Percentiles rank a stretch among this genome's conserved stretches.
Evolutionary conservation across 1,139 yeast species (phyloP).

Genomic region (Pneumocystis jirovecii): DNA sequence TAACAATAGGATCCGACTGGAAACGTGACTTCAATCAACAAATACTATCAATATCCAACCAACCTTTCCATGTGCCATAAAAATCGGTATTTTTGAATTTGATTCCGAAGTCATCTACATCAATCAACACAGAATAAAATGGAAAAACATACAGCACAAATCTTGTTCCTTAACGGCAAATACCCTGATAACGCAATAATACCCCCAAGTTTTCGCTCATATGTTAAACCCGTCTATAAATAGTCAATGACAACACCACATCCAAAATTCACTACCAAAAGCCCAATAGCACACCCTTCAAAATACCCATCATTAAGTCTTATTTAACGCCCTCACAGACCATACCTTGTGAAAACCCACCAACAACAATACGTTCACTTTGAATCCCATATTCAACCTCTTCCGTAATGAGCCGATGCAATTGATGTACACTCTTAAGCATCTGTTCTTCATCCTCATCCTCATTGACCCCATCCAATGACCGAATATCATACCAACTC

Average conservation of each 20-base stretch:
- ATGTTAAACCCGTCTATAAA: conserved; percentile 25
- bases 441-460: conserved; percentile 50
- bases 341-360: conserved; percentile 94
- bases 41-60: background rate
- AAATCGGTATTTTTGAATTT: conserved; percentile 44
- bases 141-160: background rate
- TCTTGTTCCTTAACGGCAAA: conserved; percentile 37
- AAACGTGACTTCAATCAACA: background rate
- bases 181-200: conserved; percentile 68
- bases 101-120: conserved; percentile 17
- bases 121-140: conserved; percentile 15
- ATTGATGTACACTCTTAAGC: conserved; percentile 37
- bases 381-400: conserved; percentile 52
- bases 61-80: conserved; percentile 73
- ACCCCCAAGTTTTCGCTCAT: conserved; percentile 61
- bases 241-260: background rate
- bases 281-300: conserved; percentile 29
- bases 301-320: conserved; percentile 36
- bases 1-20: conserved; percentile 46
- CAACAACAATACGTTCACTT: conserved; percentile 59
- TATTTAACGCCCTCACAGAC: background rate
- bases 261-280: background rate
- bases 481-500: conserved; percentile 73
- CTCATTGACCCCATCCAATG: conserved; percentile 33
- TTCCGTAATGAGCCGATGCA: conserved; percentile 43